Evolutionary conservation across 2,329 filamentous ascomycete species (phyloP), one percentile per base, ranked within the genome.

Genomic region (Ophiostoma novo-ulmi): DNA sequence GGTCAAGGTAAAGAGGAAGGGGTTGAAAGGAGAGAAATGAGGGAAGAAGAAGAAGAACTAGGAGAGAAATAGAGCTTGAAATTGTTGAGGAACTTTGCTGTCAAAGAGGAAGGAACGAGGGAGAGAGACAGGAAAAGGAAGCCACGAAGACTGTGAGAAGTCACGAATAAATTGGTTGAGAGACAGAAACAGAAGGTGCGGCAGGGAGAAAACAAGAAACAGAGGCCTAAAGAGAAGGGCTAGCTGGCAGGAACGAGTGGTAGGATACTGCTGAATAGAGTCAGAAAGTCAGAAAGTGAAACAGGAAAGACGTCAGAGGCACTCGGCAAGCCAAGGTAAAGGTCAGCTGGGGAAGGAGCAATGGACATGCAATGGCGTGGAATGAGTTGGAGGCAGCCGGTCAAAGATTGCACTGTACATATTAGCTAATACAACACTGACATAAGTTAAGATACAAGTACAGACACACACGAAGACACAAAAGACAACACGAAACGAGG

Each of bases 161-260:
- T 44, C 41, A n/a, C 41, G 20, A 58, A 26, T 22, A 31, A 26
- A 58, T 10, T 20, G 26, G 11, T 31, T 17, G n/a, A 65, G 31
- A 3, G 63, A 31, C 36, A 66, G 20, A 22, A 66, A 5, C n/a
- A 71, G 67, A 69, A 66, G 63, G 44, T 36, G 70, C 68, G 70
- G 66, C 66, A 65, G 31, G 14, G n/a, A 31, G 31, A 36, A 65
- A 65, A 17, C n/a, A 58, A 26, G n/a, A 58, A 58, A 58, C 52
- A 26, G 52, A 26, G 52, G n/a, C 10, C n/a, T 11, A 31, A 26
- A 17, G 20, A 58, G 52, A n/a, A 58, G 52, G 52, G 8, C 14
- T 17, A n/a, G 44, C 20, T 48, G 44, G 44, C 44, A 48, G 20
- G 26, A 17, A 31, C 31, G 4, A 20, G 58, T 5, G 31, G 17